phyloP scores from a whole-genome alignment of 75 land plant species.

The Ceratopteris richardii region DNA sequence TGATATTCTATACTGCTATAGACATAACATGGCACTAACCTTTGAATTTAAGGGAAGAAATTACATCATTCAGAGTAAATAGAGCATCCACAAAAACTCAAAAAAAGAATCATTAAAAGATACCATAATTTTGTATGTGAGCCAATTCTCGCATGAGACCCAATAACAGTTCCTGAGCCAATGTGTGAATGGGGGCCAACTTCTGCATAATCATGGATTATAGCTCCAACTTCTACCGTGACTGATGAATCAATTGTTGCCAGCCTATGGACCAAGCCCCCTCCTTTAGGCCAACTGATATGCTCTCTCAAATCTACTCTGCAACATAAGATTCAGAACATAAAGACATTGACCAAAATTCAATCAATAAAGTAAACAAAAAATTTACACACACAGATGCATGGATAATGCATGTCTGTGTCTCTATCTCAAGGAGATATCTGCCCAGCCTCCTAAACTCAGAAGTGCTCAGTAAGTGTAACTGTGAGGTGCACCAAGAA shows the following conservation, averaged over 20 bases:
- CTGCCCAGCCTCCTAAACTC: no score
- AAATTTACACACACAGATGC: no score
- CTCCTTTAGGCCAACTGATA: conserved; percentile 58
- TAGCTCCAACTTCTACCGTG: conserved; percentile 61
- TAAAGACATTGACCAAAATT: background rate
- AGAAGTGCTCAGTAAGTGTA: no score
- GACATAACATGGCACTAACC: no score
- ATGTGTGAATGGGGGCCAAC: conserved; percentile 46
- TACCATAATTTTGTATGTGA: conserved; percentile 60
- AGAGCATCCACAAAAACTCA: no score
- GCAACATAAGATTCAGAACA: background rate
- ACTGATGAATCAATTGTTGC: conserved; percentile 52
- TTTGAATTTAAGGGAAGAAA: no score
- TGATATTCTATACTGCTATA: no score
- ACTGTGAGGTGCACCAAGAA: no score
- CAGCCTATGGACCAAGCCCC: conserved; percentile 48
- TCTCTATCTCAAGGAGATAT: no score
- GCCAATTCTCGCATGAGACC: conserved; percentile 65
- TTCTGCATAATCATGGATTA: conserved; percentile 46
- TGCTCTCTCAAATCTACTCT: background rate
- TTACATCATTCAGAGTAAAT: no score
- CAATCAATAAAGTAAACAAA: no score
- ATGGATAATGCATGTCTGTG: no score
- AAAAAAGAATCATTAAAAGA: background rate
- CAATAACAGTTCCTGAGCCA: conserved; percentile 75